A percentile compares a stretch with the other conserved stretches of the same genome.
phyloP scores from a whole-genome alignment of 305 asterid genomes.

The Salvia sclarea region DNA sequence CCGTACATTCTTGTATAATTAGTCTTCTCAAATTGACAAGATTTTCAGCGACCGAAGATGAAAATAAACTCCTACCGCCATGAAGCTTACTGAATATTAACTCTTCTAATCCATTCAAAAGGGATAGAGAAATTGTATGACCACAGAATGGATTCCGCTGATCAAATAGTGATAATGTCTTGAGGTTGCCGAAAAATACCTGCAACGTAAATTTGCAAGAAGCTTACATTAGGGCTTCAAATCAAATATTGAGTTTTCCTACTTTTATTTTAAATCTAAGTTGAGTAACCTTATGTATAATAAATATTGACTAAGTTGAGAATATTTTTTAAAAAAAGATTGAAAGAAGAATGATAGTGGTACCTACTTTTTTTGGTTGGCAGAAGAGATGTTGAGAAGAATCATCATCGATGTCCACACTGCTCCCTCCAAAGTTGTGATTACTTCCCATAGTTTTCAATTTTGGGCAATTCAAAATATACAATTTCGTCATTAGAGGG shows the following conservation, averaged over 20 bases:
- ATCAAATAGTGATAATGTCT: neutral
- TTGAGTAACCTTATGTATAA: too few species aligned
- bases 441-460: neutral
- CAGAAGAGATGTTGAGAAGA: neutral
- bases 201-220: too few species aligned
- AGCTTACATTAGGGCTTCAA: too few species aligned
- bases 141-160: neutral
- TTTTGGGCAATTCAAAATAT: neutral
- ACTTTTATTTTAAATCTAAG: too few species aligned
- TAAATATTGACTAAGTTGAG: too few species aligned
- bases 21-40: too few species aligned
- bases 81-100: neutral
- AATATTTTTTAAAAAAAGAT: too few species aligned
- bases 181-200: neutral
- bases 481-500: neutral
- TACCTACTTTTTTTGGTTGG: conserved; percentile 1
- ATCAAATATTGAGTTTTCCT: too few species aligned
- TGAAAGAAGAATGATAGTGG: neutral
- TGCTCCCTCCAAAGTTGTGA: neutral
- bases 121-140: neutral
- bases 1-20: too few species aligned
- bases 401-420: neutral
- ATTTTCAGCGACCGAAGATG: neutral
- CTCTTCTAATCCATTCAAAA: neutral
- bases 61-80: neutral